phyloP scores from a whole-genome alignment of 176 grass and related monocot species.

The Dactylis glomerata region DNA sequence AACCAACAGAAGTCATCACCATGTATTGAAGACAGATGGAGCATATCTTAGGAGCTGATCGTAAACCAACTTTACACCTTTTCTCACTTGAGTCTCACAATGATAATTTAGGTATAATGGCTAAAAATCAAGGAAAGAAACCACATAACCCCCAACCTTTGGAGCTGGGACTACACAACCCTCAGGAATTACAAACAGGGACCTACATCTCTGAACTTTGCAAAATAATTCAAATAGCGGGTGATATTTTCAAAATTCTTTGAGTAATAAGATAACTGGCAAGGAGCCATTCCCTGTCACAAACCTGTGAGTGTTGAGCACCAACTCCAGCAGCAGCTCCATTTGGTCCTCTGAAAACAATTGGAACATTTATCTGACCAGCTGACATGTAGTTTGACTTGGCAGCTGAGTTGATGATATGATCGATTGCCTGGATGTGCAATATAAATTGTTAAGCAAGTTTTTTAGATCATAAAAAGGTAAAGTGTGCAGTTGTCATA shows the following conservation, averaged over 20 bases:
- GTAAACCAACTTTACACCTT: background rate
- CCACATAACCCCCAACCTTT: background rate
- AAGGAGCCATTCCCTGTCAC: constrained; percentile 7
- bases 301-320: constrained; percentile 96
- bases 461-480: background rate
- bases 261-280: background rate
- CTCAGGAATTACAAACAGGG: background rate
- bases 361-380: constrained; percentile 81
- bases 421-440: constrained; percentile 85
- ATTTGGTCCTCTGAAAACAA: constrained; percentile 97
- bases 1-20: background rate
- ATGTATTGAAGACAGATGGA: background rate
- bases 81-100: background rate
- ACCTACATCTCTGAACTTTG: background rate
- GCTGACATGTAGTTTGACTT: constrained; percentile 99
- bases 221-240: background rate
- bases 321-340: constrained; percentile 96
- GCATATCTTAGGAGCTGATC: background rate
- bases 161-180: background rate
- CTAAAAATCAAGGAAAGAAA: background rate
- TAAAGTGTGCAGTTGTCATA: background rate
- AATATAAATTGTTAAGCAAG: background rate
- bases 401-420: constrained; percentile 97
- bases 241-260: background rate
- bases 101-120: background rate